Base-by-base conservation (phyloP, 2,329 filamentous ascomycete genomes). In the Nemania serpens region DNA sequence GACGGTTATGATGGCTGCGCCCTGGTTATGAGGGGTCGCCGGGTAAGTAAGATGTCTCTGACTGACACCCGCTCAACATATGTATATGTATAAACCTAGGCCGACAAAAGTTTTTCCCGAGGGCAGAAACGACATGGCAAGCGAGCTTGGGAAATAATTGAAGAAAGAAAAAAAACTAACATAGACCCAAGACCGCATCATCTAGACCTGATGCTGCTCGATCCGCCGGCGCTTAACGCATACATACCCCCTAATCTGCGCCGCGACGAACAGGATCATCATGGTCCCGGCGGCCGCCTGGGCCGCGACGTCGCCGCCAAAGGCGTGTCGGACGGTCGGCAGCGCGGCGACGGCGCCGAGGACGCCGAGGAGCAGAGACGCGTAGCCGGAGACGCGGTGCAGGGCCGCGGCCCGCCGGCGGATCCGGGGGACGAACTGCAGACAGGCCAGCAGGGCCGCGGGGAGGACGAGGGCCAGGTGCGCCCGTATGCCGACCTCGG, bases 141-240 rank as follows among this genome's bases (percentile, higher is more conserved):
- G n/a, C n/a, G n/a, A n/a, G n/a, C n/a, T n/a, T n/a, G n/a, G n/a
- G n/a, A n/a, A n/a, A n/a, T n/a, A n/a, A n/a, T n/a, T n/a, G n/a
- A n/a, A n/a, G n/a, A n/a, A 33, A 39, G 36, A 42, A 41, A 3
- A 18, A 18, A 39, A 29, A 58, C 47, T 2, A n/a, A 58, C 55
- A 20, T 39, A 51, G 41, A 51, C 36, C 55, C 55, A 58, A 37
- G 47, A 50, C 22, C 55, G 13, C 47, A 58, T 33, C 55, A 58
- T 58, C 55, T 47, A 52, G 2, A 29, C 15, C n/a, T 39, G 39
- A 22, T 58, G 55, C 13, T 12, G 29, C 11, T 13, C 2, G n/a
- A 57, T 18, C 17, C 50, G n/a, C 5, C 46, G 10, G 17, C 18
- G 46, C 39, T 33, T 43, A 11, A 57, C 18, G 13, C 18, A 45